Evolutionary conservation across 116 monocot species (phyloP), one percentile per base, ranked within the genome.

Genomic region (Cymodocea nodosa): DNA sequence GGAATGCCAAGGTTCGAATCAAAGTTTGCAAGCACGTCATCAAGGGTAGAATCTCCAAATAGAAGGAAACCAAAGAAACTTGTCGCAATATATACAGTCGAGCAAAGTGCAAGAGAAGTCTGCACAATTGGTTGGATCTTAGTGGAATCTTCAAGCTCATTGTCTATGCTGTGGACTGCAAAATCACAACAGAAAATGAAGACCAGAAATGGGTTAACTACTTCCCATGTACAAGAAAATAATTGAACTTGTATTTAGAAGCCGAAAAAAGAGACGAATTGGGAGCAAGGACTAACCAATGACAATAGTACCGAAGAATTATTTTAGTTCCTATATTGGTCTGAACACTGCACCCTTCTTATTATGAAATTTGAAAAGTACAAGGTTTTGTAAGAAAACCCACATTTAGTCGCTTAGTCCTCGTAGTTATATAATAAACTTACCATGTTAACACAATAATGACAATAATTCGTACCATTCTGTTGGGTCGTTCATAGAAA

Each of bases 11-110:
- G 89, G 59, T 85, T 62, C 3, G 82, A 70, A 58, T 82, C 82
- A 49, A 89, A 89, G 71, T 89, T 89, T 22, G 82, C 71, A 36
- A 89, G 85, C 37, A 89, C 82, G 63, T 89, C 89, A 54, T 82
- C 82, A 30, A 85, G 76, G 25, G 82, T 89, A 35, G 69, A 69
- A n/a, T 89, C 78, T 11, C 89, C 89, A 57, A 89, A 89, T 51
- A 89, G 80, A 44, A 85, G 85, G 37, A 81, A 89, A 35, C 71
- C 79, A 49, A 89, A 89, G 63, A 89, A 82, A 64, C 82, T 85
- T 40, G 89, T 89, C 1, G 73, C 39, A 37, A 85, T 66, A 56
- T 89, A 89, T 16, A 89, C 80, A 5, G 66, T 62, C 0, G 89
- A 82, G 68, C 89, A 89, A 34, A 89, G 78, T 1, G 57, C 62